Percentiles rank a stretch among this genome's conserved stretches.
These are phyloP conservation scores for Mycena galericulata DNA, from an alignment of 768 basidiomycete species.

Conservation along the genomic window DNA sequence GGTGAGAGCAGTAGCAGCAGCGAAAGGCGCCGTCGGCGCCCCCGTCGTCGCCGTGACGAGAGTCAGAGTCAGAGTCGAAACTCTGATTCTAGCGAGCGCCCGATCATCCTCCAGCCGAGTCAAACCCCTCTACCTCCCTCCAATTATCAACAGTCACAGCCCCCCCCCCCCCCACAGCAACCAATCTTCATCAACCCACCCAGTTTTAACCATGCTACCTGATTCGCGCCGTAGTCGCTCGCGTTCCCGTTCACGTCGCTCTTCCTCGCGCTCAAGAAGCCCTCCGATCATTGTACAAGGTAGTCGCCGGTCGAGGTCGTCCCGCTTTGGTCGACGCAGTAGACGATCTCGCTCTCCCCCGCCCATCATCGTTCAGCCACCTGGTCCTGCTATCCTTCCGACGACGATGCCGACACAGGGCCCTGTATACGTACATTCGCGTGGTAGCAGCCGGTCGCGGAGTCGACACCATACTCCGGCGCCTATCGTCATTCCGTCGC, in stretches of 20 bases:
- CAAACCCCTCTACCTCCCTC: background rate
- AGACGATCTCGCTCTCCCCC: slow-evolving; percentile 13
- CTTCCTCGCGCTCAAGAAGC: slow-evolving; percentile 3
- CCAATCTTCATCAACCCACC: slow-evolving; percentile 33
- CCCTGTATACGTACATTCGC: slow-evolving; percentile 8
- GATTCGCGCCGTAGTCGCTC: slow-evolving; percentile 21
- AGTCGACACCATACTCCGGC: slow-evolving; percentile 18
- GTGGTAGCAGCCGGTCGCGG: slow-evolving; percentile 3
- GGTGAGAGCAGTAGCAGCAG: slow-evolving; percentile 34
- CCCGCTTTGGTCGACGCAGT: slow-evolving; percentile 10
- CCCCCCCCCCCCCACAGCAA: slow-evolving; percentile 16
- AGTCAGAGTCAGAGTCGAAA: slow-evolving; percentile 33
- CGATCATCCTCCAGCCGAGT: slow-evolving; percentile 18
- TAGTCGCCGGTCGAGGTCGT: slow-evolving; percentile 26
- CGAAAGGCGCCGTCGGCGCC: background rate
- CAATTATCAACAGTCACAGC: background rate
- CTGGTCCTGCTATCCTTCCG: background rate
- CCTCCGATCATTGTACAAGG: slow-evolving; percentile 19
- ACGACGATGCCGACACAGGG: background rate
- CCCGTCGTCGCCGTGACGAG: slow-evolving; percentile 19
- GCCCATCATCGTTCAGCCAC: slow-evolving; percentile 11
- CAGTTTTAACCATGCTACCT: too few relatives aligned
- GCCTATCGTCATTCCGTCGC: slow-evolving; percentile 18
- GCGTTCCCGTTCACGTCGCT: slow-evolving; percentile 27
- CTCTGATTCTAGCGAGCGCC: slow-evolving; percentile 13